Evolutionary conservation across 2,329 filamentous ascomycete species (phyloP), one percentile per base, ranked within the genome.

Genomic region (Hysterium pulicare): DNA sequence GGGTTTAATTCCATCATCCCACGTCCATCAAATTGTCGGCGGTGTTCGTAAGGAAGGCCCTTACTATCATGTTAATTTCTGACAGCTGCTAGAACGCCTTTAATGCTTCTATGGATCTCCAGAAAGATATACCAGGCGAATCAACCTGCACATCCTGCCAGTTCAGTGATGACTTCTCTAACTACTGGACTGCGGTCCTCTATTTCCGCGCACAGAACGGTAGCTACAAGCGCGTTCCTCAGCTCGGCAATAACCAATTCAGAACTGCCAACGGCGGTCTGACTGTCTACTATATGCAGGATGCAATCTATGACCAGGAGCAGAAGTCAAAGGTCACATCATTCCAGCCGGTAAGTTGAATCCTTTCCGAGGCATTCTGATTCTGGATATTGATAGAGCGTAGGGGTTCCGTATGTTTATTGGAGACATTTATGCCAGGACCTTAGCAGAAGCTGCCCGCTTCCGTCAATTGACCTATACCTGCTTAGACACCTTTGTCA

Each of bases 11-110:
- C 54, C 54, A 24, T 55, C 52, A n/a, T 22, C 50, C 22, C 54
- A 57, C 45, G 51, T 57, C 6, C 54, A 57, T 40, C 54, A 57
- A 26, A 57, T 57, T 23, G 54, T 57, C 17, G 48, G 51, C n/a
- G 48, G 48, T 26, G 50, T 56, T 30, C 21, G 51, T 45, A 24
- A 10, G 13, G 34, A 38, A 11, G 37, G 4, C 20, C 17, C 15
- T 38, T 6, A 15, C 16, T 23, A 24, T 13, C 24, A 6, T 39
- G 3, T 33, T 45, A 41, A 42, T 22, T 34, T 17, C 17, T 44
- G 19, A 26, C 32, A 30, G n/a, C n/a, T 33, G 23, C 20, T 23
- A 54, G 47, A 48, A 55, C 33, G 48, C 54, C 2, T 57, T 57
- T 44, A 57, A 53, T 28, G 47, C 47, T 8, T 48, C 45, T 11